Evolutionary conservation across 1,284 basidiomycete genomes (phyloP).

Genomic region (Malassezia sympodialis): DNA sequence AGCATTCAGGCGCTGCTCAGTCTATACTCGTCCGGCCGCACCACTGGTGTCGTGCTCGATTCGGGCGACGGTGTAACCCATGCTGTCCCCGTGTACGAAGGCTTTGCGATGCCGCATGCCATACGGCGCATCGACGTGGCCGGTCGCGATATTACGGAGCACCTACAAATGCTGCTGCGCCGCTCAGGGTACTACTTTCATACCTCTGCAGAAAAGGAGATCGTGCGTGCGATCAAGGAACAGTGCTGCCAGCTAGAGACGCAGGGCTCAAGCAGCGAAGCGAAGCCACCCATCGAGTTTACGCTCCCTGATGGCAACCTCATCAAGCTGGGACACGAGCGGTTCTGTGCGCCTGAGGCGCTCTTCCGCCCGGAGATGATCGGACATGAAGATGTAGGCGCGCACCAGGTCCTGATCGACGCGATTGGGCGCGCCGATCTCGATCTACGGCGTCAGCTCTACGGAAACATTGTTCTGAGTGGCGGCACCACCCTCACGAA

Average conservation of each 20-base stretch:
- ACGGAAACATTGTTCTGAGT: conserved; percentile 90
- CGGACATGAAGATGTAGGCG: conserved; percentile 89
- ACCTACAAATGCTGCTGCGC: conserved; percentile 82
- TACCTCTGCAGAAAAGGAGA: conserved; percentile 92
- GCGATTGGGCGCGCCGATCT: conserved; percentile 55
- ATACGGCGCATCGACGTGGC: conserved; percentile 90
- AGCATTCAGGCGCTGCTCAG: conserved; percentile 95
- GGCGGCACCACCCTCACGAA: conserved; percentile 71
- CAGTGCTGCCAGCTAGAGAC: conserved; percentile 96
- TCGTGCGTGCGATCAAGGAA: conserved; percentile 95
- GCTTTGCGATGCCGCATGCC: conserved; percentile 97
- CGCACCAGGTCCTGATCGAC: conserved; percentile 67
- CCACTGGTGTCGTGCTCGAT: conserved; percentile 95
- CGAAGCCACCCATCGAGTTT: conserved; percentile 65
- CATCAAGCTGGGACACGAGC: conserved; percentile 83
- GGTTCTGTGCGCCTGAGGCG: conserved; percentile 94
- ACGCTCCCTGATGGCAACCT: conserved; percentile 88
- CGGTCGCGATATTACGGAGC: conserved; percentile 86
- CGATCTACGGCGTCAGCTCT: conserved; percentile 86
- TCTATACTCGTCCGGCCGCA: conserved; percentile 97
- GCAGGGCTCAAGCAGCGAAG: conserved; percentile 51
- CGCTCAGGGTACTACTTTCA: conserved; percentile 91
- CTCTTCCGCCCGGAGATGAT: conserved; percentile 95
- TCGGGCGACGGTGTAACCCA: conserved; percentile 98
- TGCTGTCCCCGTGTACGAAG: conserved; percentile 96